Conservation (phyloP, 371 early-diverging fungal species). For the Apophysomyces sp. region DNA sequence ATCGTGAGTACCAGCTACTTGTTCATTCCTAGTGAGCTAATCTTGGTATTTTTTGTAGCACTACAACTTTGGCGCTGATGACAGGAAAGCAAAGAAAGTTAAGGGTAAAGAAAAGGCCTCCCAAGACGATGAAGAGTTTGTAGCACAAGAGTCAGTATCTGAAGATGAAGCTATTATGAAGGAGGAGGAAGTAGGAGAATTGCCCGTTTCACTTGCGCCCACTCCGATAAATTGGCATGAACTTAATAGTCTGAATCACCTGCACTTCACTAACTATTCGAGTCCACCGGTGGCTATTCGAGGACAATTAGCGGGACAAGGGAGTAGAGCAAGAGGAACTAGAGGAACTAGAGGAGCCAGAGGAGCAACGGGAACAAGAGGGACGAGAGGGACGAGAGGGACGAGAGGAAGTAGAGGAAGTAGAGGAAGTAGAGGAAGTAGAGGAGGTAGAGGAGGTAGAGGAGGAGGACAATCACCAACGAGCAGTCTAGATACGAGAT, state of each 20-base stretch:
- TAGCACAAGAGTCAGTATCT: background rate
- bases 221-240: no score
- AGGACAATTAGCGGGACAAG: no score
- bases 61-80: background rate
- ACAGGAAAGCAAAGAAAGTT: background rate
- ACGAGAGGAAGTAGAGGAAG: constrained; percentile 16
- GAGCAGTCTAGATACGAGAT: background rate
- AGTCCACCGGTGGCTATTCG: no score
- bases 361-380: constrained; percentile 2
- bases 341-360: constrained; percentile 14
- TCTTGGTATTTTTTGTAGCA: background rate
- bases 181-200: background rate
- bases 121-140: background rate
- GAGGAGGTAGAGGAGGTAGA: constrained; percentile 3
- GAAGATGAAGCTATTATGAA: background rate
- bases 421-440: constrained; percentile 10
- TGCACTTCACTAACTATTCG: no score
- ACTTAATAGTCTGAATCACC: no score
- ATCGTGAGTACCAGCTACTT: constrained; percentile 11
- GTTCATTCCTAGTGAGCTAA: background rate
- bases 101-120: background rate
- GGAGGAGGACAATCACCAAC: constrained; percentile 11
- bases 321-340: background rate
- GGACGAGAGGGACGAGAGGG: constrained; percentile 4
- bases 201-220: background rate